Conservation (phyloP, 1,139 yeast genomes). For the Saccharomyces hybrid region DNA sequence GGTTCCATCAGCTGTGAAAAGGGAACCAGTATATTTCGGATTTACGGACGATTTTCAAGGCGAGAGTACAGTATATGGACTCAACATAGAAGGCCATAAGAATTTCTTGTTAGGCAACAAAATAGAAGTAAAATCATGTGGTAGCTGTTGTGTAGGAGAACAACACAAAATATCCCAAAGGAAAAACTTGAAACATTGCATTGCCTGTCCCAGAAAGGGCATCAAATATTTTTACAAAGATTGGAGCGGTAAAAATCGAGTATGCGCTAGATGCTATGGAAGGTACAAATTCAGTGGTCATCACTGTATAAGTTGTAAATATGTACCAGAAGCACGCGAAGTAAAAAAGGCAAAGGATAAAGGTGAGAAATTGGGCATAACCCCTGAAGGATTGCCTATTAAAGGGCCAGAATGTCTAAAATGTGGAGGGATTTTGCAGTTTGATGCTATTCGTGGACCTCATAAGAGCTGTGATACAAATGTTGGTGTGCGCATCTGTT, state of each 20-base stretch:
- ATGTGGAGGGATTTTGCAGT: conserved; percentile 18
- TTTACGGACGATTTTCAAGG: conserved; percentile 17
- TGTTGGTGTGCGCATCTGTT: not conserved
- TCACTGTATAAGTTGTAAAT: conserved; percentile 20
- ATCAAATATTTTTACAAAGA: conserved; percentile 21
- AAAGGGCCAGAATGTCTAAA: conserved; percentile 16
- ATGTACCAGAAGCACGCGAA: conserved; percentile 25
- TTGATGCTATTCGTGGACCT: conserved; percentile 19
- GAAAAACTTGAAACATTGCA: conserved; percentile 18
- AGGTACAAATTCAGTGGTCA: conserved; percentile 23
- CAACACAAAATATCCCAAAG: conserved; percentile 13
- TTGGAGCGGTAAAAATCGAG: conserved; percentile 21
- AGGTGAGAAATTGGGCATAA: conserved; percentile 10
- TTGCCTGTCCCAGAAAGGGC: conserved; percentile 23
- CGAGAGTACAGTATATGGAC: conserved; percentile 15
- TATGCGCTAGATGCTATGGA: conserved; percentile 24
- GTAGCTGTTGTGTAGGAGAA: conserved; percentile 15
- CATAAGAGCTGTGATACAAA: not conserved
- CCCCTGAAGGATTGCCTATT: conserved; percentile 16
- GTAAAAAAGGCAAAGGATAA: conserved; percentile 13
- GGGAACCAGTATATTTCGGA: conserved; percentile 21
- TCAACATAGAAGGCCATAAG: conserved; percentile 13
- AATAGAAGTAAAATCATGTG: conserved; percentile 15
- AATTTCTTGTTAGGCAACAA: conserved; percentile 19
- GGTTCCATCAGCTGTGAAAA: conserved; percentile 14